Conservation (phyloP, 2,329 filamentous ascomycete genomes). For the Lasiodiplodia hormozganensis region DNA sequence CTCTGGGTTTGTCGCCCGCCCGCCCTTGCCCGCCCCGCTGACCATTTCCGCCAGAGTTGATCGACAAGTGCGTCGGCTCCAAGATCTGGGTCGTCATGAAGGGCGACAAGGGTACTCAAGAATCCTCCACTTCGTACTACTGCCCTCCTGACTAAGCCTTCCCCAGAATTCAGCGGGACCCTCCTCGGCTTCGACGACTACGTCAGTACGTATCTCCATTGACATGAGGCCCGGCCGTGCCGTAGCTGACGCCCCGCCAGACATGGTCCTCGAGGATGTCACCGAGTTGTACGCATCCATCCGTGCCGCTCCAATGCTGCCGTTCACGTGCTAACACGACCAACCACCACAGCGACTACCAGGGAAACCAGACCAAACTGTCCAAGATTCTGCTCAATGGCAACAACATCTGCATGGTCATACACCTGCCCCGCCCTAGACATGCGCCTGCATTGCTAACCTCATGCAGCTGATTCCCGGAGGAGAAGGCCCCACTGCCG, state of each 20-base stretch:
- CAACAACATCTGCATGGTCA: conserved; percentile 99
- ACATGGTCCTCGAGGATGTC: conserved; percentile 98
- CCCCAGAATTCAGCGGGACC: conserved; percentile 89
- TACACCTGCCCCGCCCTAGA: background rate
- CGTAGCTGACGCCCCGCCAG: conserved; percentile 55
- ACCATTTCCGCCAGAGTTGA: conserved; percentile 71
- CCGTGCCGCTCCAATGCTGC: background rate
- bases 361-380: conserved; percentile 84
- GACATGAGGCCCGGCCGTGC: background rate
- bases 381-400: conserved; percentile 95
- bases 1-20: conserved; percentile 37
- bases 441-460: background rate
- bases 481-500: conserved; percentile 31
- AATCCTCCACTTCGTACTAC: conserved; percentile 26
- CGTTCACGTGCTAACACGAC: background rate
- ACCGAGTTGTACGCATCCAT: conserved; percentile 79
- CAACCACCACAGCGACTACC: conserved; percentile 75
- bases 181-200: conserved; percentile 98
- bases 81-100: conserved; percentile 99
- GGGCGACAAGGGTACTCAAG: conserved; percentile 83
- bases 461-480: conserved; percentile 31
- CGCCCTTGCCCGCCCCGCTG: background rate
- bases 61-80: conserved; percentile 98
- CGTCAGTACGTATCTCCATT: conserved; percentile 78
- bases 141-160: conserved; percentile 14